phyloP scores from a whole-genome alignment of 352 stramenopile genomes.

The Phytophthora hybrid region DNA sequence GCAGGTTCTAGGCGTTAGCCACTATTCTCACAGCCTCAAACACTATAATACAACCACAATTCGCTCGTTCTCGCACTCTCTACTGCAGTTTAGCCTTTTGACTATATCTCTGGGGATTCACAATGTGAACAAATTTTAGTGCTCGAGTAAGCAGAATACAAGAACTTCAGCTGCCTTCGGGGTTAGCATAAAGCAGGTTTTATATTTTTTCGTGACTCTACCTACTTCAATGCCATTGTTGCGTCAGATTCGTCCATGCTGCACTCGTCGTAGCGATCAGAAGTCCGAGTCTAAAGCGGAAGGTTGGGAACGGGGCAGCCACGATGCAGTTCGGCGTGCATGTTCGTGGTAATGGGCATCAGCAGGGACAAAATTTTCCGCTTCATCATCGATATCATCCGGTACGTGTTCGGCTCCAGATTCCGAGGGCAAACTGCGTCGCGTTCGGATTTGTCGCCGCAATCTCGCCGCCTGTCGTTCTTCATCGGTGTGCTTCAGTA shows the following conservation, averaged over 20 bases:
- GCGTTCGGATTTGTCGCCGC: neutral
- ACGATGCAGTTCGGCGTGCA: neutral
- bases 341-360: neutral
- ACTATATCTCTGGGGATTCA: too few species aligned
- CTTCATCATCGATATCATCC: neutral
- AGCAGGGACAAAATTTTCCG: neutral
- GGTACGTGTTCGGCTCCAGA: neutral
- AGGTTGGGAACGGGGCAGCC: neutral
- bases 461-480: constrained; percentile 1
- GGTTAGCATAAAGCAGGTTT: too few species aligned
- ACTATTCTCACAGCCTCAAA: neutral
- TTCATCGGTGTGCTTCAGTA: constrained; percentile 1
- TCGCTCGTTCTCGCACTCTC: too few species aligned
- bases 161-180: too few species aligned
- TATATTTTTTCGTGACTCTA: too few species aligned
- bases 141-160: too few species aligned
- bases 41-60: neutral
- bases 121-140: too few species aligned
- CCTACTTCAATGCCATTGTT: too few species aligned
- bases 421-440: neutral
- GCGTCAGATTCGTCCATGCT: too few species aligned
- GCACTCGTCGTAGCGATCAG: too few species aligned
- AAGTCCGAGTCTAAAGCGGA: neutral
- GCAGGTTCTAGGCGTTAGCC: constrained; percentile 26
- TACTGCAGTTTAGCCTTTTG: too few species aligned